These are phyloP conservation scores for Kewa caespitosa DNA, from an alignment of 179 eudicot species.

Conservation along the genomic window DNA sequence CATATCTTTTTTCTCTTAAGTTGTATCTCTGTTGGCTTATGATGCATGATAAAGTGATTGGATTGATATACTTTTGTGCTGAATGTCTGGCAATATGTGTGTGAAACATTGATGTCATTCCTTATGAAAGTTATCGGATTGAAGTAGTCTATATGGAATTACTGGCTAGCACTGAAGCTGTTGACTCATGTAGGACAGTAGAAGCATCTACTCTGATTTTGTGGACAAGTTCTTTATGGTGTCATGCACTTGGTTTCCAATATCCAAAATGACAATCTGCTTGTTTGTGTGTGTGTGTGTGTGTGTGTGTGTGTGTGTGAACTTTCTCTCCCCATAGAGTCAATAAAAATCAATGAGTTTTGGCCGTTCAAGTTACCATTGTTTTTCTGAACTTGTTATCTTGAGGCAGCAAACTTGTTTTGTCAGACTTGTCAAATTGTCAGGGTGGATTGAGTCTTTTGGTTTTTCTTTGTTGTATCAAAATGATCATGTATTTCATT, in stretches of 20 bases:
- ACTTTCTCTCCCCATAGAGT: background rate
- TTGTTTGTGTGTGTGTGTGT: too few relatives aligned
- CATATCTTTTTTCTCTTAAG: background rate
- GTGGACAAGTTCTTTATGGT: background rate
- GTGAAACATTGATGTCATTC: background rate
- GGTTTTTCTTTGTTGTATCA: too few relatives aligned
- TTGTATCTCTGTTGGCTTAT: background rate
- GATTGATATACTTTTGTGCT: background rate
- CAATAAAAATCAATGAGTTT: background rate
- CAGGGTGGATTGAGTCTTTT: too few relatives aligned
- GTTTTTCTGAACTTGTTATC: background rate
- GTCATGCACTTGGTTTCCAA: background rate
- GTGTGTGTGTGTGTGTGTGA: too few relatives aligned
- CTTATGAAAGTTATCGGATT: background rate
- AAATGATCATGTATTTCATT: too few relatives aligned
- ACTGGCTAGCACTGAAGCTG: background rate
- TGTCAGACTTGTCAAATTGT: too few relatives aligned
- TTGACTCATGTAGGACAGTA: background rate
- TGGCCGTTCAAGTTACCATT: background rate
- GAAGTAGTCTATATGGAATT: background rate
- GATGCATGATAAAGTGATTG: background rate
- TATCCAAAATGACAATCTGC: conserved; percentile 1
- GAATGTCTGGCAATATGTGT: background rate
- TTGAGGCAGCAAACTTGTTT: background rate
- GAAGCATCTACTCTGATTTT: background rate